Base-by-base conservation (phyloP, 495 filamentous ascomycete genomes). In the Daldinia childiae region DNA sequence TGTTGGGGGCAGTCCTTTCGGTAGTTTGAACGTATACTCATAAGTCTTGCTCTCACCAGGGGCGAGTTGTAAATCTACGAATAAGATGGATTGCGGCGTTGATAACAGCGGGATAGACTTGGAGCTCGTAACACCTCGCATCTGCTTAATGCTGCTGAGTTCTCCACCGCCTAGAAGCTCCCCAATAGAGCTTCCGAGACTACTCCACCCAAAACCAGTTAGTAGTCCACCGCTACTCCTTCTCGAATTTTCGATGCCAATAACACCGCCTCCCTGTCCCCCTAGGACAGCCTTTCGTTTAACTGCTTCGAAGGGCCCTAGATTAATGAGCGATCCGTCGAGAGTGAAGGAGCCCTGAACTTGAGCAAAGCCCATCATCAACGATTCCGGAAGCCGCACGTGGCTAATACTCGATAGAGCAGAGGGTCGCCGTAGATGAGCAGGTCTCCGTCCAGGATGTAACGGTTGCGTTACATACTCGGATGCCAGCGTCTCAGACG, bases 321-420 rank as follows among this genome's bases (percentile, higher is more conserved):
- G 90, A 69, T 97, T 93, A 60, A 98, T 87, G 36, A 99, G 82
- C 6, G 96, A 97, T 0, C 94, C 93, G 77, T 99, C 95, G 6
- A 98, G 80, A 0, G 90, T 93, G 69, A 98, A 99, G 0, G 92
- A 91, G 17, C 96, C 95, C 74, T 91, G 90, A n/a, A 98, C 87
- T 77, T 99, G 95, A 5, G 91, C 96, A 81, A 97, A 99, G 9
- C 94, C 95, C 95, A 99, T 98, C 89, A 99, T 94, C 58, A 99
- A 80, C 15, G 91, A 88, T 80, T 98, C 93, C 12, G 82, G 89
- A 67, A 68, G 68, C 68, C 80, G 85, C 34, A 81, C 75, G 21
- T 83, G 80, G 51, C 75, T 79, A 51, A 78, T 80, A 6, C 81
- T 73, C 2, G 82, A 80, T 19, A 91, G 73, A 69, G 81, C 88